These are phyloP conservation scores for Mycosphaerelloides madeirae DNA, from an alignment of 2,329 filamentous ascomycete genomes.

Conservation along the genomic window DNA sequence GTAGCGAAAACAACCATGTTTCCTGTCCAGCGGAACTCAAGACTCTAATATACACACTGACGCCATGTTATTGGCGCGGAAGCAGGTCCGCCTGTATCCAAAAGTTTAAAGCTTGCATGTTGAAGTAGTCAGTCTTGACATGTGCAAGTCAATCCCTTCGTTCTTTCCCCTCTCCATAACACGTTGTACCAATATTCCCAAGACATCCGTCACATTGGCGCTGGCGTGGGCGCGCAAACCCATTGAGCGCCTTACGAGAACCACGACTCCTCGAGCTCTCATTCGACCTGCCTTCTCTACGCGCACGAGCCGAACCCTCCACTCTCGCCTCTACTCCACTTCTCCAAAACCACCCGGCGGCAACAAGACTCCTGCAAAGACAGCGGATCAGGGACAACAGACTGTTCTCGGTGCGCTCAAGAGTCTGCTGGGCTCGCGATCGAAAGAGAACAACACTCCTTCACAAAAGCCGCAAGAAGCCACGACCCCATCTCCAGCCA, in stretches of 20 bases:
- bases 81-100: no score
- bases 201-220: conserved; percentile 15
- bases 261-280: conserved; percentile 14
- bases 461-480: background rate
- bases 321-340: conserved; percentile 2
- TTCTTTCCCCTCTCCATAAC: background rate
- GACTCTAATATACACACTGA: no score
- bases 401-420: background rate
- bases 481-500: background rate
- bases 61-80: no score
- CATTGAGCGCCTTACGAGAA: conserved; percentile 16
- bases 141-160: background rate
- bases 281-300: background rate
- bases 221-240: conserved; percentile 2
- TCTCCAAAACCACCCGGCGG: background rate
- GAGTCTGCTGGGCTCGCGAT: background rate
- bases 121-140: background rate
- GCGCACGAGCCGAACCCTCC: background rate
- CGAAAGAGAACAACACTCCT: background rate
- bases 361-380: background rate
- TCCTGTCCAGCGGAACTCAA: no score
- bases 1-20: no score
- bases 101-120: no score
- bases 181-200: background rate
- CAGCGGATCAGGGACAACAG: background rate